A percentile compares a stretch with the other conserved stretches of the same genome.
These are phyloP conservation scores for Verticillium dahliae DNA, from an alignment of 2,329 filamentous ascomycete species.

Conservation along the genomic window DNA sequence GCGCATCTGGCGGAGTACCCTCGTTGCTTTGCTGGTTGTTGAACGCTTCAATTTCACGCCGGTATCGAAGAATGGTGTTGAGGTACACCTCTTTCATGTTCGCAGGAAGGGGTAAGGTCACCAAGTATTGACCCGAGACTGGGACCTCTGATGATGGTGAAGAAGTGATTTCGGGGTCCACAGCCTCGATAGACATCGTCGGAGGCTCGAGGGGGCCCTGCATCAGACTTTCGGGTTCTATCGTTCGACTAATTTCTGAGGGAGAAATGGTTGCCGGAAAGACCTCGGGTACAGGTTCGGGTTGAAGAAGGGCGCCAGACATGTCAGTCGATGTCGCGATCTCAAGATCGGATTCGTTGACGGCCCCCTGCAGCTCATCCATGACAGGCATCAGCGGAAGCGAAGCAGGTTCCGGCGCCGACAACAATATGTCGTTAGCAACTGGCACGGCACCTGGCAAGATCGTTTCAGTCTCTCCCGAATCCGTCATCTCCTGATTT, in stretches of 20 bases:
- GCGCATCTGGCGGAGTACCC: constrained; percentile 15
- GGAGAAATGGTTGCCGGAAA: constrained; percentile 28
- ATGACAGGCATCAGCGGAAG: background rate
- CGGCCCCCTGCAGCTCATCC: background rate
- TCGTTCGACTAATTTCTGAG: constrained; percentile 26
- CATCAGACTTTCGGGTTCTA: constrained; percentile 15
- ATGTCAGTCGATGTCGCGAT: background rate
- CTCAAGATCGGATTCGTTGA: background rate
- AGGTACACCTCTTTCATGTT: constrained; percentile 46
- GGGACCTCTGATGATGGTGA: background rate
- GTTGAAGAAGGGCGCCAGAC: background rate
- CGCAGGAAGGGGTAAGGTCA: constrained; percentile 52
- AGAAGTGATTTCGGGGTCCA: background rate
- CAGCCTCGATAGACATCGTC: background rate
- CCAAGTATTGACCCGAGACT: constrained; percentile 30
- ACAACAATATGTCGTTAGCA: background rate
- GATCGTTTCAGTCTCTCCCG: background rate
- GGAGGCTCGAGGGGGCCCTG: background rate
- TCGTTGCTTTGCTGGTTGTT: constrained; percentile 15
- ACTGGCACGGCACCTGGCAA: background rate
- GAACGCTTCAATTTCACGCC: constrained; percentile 38
- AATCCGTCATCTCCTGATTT: background rate
- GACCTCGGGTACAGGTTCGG: background rate
- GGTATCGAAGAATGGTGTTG: constrained; percentile 37
- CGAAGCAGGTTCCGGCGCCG: background rate